Evolutionary conservation across 345 rosid genomes (phyloP), one percentile per base, ranked within the genome.

Genomic region (Pugionium cornutum): DNA sequence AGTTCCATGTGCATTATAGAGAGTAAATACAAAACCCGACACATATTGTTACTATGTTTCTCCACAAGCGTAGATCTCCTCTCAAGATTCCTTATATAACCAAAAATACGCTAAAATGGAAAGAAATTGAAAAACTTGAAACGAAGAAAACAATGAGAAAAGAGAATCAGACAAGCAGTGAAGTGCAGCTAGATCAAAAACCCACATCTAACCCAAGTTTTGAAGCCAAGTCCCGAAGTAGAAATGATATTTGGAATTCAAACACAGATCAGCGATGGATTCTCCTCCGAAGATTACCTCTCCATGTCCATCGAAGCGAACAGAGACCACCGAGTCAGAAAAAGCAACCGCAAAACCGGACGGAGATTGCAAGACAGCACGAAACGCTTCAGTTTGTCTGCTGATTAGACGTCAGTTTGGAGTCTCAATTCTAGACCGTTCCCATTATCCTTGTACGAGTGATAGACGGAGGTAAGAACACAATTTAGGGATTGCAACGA

Each of bases 251-350:
- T 34, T 34, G 36, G n/a, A 40, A 9, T 1, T 1, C 2, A 9
- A 40, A 7, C n/a, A 7, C n/a, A 40, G n/a, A 40, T 40, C 5
- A 9, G 44, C 3, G 9, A 40, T 7, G 4, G 44, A 2, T 4
- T 40, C 9, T 40, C 5, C 5, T 34, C 36, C 5, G 36, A 34
- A 34, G 36, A 5, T 40, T 77, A 86, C 96, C 94, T 80, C 35
- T 66, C 76, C 74, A 80, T 70, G 53, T 68, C 78, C 43, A 79
- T 57, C 0, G 77, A 85, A 83, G 70, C 65, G 72, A 65, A 63
- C 46, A 50, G 83, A 71, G 67, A 55, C 80, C 78, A 78, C 70
- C 52, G 7, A 69, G n/a, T 40, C 76, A 33, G 56, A 52, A 7
- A 7, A 40, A 48, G 6, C 29, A 68, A 55, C 53, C n/a, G n/a